Percentiles rank a stretch among this genome's conserved stretches.
These are phyloP conservation scores for Phytopythium ostracodes DNA, from an alignment of 352 stramenopile genomes.

Conservation along the genomic window DNA sequence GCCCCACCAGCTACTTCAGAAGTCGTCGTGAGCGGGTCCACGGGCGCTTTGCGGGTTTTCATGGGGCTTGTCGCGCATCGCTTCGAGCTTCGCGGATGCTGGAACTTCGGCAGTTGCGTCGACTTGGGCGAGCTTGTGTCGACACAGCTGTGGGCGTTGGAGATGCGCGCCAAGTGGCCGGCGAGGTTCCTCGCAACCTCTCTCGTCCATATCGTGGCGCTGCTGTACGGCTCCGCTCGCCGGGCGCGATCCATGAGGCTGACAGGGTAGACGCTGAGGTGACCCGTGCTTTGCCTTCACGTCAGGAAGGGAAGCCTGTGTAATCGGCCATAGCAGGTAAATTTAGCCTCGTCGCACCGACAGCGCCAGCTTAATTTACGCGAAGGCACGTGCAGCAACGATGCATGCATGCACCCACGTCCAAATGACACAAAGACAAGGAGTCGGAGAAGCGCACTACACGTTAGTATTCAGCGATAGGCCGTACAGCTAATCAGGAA, in stretches of 20 bases:
- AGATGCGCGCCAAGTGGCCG: constrained; percentile 59
- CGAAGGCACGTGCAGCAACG: not conserved
- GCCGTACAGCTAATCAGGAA: not conserved
- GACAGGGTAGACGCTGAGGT: no score
- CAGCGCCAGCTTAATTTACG: not conserved
- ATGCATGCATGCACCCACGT: no score
- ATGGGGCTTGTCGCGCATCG: constrained; percentile 41
- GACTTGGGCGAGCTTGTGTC: constrained; percentile 67
- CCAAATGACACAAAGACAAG: no score
- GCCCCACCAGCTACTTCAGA: not conserved
- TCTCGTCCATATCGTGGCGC: constrained; percentile 68
- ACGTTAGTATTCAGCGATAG: not conserved
- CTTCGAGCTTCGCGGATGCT: constrained; percentile 32
- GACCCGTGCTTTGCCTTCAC: not conserved
- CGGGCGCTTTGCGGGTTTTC: constrained; percentile 24
- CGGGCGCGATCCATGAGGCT: constrained; percentile 57
- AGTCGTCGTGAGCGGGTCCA: not conserved
- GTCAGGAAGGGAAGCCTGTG: not conserved
- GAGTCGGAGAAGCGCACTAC: not conserved
- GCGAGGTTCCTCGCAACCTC: constrained; percentile 71
- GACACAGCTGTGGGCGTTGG: constrained; percentile 66
- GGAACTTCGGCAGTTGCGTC: constrained; percentile 39
- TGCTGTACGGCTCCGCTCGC: constrained; percentile 74
- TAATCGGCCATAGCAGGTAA: not conserved
- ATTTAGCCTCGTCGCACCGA: not conserved